phyloP scores from a whole-genome alignment of 768 basidiomycete genomes.

The Auricularia cornea region DNA sequence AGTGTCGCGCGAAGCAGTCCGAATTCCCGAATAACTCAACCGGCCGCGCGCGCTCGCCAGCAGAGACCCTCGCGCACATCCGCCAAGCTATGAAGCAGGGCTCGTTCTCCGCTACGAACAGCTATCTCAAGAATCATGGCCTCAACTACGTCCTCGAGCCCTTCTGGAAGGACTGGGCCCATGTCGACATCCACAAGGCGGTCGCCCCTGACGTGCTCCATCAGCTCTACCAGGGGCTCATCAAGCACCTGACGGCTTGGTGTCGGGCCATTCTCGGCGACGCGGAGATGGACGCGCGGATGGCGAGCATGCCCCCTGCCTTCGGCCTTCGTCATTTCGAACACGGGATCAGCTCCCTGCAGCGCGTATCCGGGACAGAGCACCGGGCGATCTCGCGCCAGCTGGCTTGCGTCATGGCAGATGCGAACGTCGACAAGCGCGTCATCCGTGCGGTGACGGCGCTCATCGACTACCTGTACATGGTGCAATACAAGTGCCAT shows the following conservation, averaged over 20 bases:
- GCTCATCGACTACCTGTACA: conserved; percentile 20
- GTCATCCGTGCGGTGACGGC: conserved; percentile 3
- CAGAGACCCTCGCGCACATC: background rate
- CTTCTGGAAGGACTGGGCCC: background rate
- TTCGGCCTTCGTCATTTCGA: background rate
- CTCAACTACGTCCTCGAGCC: conserved; percentile 1
- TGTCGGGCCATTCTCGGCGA: conserved; percentile 4
- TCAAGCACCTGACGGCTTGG: background rate
- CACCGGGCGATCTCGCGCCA: background rate
- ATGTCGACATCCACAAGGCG: background rate
- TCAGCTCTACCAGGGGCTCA: background rate
- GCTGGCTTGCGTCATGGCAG: background rate
- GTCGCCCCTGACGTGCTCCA: background rate
- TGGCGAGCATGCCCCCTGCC: background rate
- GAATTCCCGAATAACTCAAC: background rate
- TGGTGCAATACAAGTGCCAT: conserved; percentile 14
- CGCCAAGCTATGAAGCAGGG: background rate
- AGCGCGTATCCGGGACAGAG: background rate
- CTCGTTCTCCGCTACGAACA: background rate
- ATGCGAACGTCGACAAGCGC: background rate
- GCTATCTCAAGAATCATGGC: background rate
- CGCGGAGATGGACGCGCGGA: conserved; percentile 19
- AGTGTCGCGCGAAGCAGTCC: background rate
- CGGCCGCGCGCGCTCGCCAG: background rate
- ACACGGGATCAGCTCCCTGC: background rate